Conservation (phyloP, 768 basidiomycete species). For the Boletus pseudo-olivaceus region DNA sequence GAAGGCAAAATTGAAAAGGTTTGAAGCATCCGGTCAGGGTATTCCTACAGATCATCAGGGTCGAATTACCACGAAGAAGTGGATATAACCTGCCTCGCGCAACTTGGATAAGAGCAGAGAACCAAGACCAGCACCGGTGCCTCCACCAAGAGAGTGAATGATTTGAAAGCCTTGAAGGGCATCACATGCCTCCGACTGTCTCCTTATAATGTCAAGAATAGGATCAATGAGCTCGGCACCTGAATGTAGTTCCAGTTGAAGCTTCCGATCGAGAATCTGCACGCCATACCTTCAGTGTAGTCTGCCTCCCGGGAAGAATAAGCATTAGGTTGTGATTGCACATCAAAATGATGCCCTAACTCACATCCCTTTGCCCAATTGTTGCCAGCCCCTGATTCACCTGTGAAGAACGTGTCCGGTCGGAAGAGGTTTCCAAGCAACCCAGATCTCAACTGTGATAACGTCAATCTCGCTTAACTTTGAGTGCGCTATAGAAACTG, state of each 20-base stretch:
- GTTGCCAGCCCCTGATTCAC: constrained; percentile 71
- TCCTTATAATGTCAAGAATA: constrained; percentile 78
- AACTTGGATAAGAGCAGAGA: constrained; percentile 77
- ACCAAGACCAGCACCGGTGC: constrained; percentile 85
- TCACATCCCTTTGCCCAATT: constrained; percentile 95
- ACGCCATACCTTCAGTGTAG: constrained; percentile 77
- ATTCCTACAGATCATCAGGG: constrained; percentile 47
- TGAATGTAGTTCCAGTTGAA: constrained; percentile 23
- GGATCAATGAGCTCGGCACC: constrained; percentile 89
- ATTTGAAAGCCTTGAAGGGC: constrained; percentile 89
- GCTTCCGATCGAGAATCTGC: not conserved
- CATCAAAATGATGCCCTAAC: constrained; percentile 28
- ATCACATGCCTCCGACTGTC: constrained; percentile 79
- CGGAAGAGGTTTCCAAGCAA: constrained; percentile 72
- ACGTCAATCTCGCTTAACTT: constrained; percentile 1
- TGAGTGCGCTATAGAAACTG: constrained; percentile 24
- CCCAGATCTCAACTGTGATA: constrained; percentile 59
- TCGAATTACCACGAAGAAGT: not conserved
- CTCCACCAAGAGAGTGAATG: constrained; percentile 87
- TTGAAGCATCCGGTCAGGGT: constrained; percentile 44
- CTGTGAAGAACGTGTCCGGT: constrained; percentile 80
- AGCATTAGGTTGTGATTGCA: constrained; percentile 13
- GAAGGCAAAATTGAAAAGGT: constrained; percentile 55
- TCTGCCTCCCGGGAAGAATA: constrained; percentile 39
- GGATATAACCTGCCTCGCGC: constrained; percentile 54